A percentile compares a stretch with the other conserved stretches of the same genome.
Conservation (phyloP, 179 eudicot species). For the Carnegiea gigantea region DNA sequence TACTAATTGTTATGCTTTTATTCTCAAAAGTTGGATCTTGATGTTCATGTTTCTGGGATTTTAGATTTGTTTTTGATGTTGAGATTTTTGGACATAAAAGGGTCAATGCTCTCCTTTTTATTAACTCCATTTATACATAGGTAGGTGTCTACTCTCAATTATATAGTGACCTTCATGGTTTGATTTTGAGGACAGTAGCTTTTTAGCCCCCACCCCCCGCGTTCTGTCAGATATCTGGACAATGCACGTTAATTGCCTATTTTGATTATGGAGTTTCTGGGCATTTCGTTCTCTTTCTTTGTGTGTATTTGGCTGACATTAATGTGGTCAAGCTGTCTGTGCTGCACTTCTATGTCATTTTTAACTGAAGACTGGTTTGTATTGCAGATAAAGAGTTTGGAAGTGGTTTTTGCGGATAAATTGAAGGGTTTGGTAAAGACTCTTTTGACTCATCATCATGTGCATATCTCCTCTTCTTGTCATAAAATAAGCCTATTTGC, state of each 20-base stretch:
- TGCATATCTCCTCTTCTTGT: too few relatives aligned
- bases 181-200: too few relatives aligned
- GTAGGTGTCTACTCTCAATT: too few relatives aligned
- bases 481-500: too few relatives aligned
- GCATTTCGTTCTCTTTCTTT: background rate
- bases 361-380: constrained; percentile 24
- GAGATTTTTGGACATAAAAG: too few relatives aligned
- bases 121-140: too few relatives aligned
- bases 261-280: background rate
- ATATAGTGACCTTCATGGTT: too few relatives aligned
- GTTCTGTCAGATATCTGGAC: background rate
- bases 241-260: background rate
- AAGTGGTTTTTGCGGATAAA: constrained; percentile 59
- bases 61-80: too few relatives aligned
- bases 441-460: constrained; percentile 64
- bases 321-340: constrained; percentile 6
- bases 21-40: too few relatives aligned
- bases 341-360: constrained; percentile 11
- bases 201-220: background rate
- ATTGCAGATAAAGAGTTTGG: constrained; percentile 71
- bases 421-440: constrained; percentile 67
- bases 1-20: too few relatives aligned
- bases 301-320: background rate
- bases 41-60: too few relatives aligned
- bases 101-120: too few relatives aligned